phyloP scores from a whole-genome alignment of 169 alveolate genomes.

The Eimeria tenella region DNA sequence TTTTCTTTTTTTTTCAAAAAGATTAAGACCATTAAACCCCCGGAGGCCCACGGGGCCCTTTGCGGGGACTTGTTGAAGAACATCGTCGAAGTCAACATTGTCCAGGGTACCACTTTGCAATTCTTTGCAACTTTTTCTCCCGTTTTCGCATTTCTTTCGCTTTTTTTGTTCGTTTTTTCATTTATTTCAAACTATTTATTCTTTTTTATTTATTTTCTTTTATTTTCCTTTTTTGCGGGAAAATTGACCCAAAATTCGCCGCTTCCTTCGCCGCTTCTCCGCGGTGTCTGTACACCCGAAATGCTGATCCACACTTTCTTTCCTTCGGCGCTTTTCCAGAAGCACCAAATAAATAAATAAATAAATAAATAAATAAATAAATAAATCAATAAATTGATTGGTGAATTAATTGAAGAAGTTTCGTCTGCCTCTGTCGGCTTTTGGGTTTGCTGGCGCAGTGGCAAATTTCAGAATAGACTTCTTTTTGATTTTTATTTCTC shows the following conservation, averaged over 20 bases:
- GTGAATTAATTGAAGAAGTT: too few relatives aligned
- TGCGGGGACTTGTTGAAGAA: slow-evolving; percentile 35
- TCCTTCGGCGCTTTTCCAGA: not conserved
- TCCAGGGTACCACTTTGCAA: slow-evolving; percentile 8
- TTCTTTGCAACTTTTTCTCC: not conserved
- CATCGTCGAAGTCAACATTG: slow-evolving; percentile 58
- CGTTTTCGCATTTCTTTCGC: not conserved
- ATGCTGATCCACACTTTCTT: too few relatives aligned
- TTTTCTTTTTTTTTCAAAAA: not conserved
- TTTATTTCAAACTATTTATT: not conserved
- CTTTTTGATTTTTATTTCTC: too few relatives aligned
- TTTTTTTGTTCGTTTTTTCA: not conserved
- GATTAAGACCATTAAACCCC: not conserved
- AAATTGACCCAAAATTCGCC: too few relatives aligned
- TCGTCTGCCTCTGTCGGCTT: too few relatives aligned
- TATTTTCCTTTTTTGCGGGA: not conserved
- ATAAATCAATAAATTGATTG: not conserved
- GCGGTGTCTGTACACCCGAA: too few relatives aligned
- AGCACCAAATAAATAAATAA: not conserved
- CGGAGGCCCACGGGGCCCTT: not conserved
- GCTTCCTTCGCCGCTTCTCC: too few relatives aligned
- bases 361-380: slow-evolving; percentile 1
- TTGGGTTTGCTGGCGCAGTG: too few relatives aligned
- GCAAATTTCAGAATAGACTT: too few relatives aligned
- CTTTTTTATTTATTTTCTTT: not conserved